phyloP scores from a whole-genome alignment of 495 filamentous ascomycete species.

The Aspergillus campestris region DNA sequence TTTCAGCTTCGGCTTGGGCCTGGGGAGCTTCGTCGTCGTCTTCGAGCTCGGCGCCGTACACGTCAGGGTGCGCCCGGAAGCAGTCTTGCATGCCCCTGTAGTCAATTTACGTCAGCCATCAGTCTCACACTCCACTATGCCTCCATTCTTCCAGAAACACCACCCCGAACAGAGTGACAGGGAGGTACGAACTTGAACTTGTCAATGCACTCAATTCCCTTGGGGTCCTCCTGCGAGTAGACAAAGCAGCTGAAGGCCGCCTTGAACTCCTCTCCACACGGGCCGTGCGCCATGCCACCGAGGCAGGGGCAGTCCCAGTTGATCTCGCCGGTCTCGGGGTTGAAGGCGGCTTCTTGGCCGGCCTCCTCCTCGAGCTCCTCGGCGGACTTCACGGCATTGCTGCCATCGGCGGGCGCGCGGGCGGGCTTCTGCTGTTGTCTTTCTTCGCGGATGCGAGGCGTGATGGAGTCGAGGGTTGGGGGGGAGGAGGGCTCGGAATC shows the following conservation, averaged over 20 bases:
- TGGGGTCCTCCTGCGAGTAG: constrained; percentile 88
- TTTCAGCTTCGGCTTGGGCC: constrained; percentile 11
- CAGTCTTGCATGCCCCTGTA: constrained; percentile 89
- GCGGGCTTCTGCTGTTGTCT: constrained; percentile 6
- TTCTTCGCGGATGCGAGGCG: constrained; percentile 33
- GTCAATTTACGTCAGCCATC: not conserved
- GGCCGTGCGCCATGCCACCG: constrained; percentile 94
- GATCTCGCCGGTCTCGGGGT: constrained; percentile 97
- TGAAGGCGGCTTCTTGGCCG: constrained; percentile 80
- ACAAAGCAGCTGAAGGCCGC: constrained; percentile 97
- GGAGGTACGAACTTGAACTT: constrained; percentile 74
- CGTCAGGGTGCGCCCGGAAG: constrained; percentile 82
- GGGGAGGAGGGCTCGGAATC: constrained; percentile 21
- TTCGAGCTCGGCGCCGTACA: constrained; percentile 84
- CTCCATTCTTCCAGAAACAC: constrained; percentile 1
- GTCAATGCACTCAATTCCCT: constrained; percentile 97
- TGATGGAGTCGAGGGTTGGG: constrained; percentile 40
- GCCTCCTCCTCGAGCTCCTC: constrained; percentile 74
- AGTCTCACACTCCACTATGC: constrained; percentile 1
- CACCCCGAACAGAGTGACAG: not conserved
- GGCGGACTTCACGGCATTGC: constrained; percentile 12
- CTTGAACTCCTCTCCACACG: constrained; percentile 91
- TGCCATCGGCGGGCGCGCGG: constrained; percentile 10
- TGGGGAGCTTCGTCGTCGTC: constrained; percentile 59
- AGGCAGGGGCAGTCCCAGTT: constrained; percentile 99